Evolutionary conservation across 345 rosid species (phyloP).

Genomic region (Lepidium sativum): DNA sequence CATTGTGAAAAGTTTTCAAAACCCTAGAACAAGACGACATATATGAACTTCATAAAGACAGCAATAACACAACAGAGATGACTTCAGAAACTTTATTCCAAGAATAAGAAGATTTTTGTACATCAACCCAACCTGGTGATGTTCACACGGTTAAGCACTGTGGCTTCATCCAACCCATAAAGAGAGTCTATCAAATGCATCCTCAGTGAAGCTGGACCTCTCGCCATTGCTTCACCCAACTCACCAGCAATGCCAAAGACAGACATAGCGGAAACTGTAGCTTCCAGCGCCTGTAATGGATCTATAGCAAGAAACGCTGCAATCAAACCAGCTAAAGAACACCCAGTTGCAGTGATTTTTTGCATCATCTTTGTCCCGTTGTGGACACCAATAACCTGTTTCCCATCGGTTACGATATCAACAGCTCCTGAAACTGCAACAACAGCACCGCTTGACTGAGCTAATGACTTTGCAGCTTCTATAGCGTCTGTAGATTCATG

Average conservation of each 20-base stretch:
- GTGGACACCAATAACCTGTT: constrained; percentile 43
- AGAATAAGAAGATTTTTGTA: neutral
- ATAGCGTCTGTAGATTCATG: constrained; percentile 68
- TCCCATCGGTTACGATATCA: constrained; percentile 73
- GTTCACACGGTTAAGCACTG: constrained; percentile 35
- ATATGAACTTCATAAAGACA: neutral
- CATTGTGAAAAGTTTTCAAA: neutral
- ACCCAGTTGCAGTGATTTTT: constrained; percentile 80
- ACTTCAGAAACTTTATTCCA: constrained; percentile 9
- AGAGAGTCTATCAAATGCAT: constrained; percentile 74
- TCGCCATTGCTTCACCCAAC: constrained; percentile 61
- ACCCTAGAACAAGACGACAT: neutral
- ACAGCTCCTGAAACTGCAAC: constrained; percentile 79
- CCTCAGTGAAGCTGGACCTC: constrained; percentile 83
- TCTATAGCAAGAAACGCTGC: constrained; percentile 76
- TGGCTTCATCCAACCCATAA: constrained; percentile 49
- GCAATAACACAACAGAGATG: neutral
- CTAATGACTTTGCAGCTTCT: constrained; percentile 79
- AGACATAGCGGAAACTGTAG: constrained; percentile 74
- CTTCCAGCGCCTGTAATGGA: constrained; percentile 48
- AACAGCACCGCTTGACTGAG: constrained; percentile 45
- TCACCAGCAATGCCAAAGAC: constrained; percentile 80
- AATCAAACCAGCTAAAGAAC: constrained; percentile 65
- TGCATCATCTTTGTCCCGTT: constrained; percentile 88
- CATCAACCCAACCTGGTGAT: constrained; percentile 32